phyloP scores from a whole-genome alignment of 768 basidiomycete genomes.

The Amylocystis lapponica region DNA sequence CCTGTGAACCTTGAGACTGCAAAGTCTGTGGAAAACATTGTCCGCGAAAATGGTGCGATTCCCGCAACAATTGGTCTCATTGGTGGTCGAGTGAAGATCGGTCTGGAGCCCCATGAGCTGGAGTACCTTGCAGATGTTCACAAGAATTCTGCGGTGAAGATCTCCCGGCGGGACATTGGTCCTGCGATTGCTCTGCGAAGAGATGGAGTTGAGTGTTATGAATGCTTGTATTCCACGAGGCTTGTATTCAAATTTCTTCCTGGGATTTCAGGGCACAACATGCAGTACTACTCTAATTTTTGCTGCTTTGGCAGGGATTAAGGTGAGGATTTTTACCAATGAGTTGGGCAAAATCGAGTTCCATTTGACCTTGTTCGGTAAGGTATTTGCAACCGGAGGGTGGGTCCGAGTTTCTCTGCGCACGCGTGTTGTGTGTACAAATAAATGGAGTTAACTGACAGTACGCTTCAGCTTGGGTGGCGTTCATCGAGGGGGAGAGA shows the following conservation, averaged over 20 bases:
- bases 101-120: slow-evolving; percentile 60
- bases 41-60: slow-evolving; percentile 67
- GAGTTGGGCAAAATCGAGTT: no score
- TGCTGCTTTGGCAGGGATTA: slow-evolving; percentile 80
- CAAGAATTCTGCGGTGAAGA: slow-evolving; percentile 44
- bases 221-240: no score
- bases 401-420: slow-evolving; percentile 27
- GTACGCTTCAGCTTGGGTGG: slow-evolving; percentile 58
- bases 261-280: slow-evolving; percentile 62
- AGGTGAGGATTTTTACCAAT: no score
- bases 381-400: slow-evolving; percentile 95
- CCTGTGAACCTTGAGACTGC: slow-evolving; percentile 74
- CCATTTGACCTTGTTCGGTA: no score
- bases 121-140: slow-evolving; percentile 56
- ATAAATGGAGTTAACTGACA: no score
- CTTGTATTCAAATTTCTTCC: no score
- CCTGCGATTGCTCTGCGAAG: slow-evolving; percentile 59
- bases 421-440: no score
- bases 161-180: slow-evolving; percentile 79
- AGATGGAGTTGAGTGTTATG: slow-evolving; percentile 42
- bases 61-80: slow-evolving; percentile 92
- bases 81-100: slow-evolving; percentile 81
- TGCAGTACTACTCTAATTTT: slow-evolving; percentile 72
- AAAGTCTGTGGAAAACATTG: slow-evolving; percentile 62
- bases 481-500: slow-evolving; percentile 74